A percentile compares a stretch with the other conserved stretches of the same genome.
phyloP scores from a whole-genome alignment of 2,329 filamentous ascomycete genomes.

The Cladosporium austrohemisphaericum region DNA sequence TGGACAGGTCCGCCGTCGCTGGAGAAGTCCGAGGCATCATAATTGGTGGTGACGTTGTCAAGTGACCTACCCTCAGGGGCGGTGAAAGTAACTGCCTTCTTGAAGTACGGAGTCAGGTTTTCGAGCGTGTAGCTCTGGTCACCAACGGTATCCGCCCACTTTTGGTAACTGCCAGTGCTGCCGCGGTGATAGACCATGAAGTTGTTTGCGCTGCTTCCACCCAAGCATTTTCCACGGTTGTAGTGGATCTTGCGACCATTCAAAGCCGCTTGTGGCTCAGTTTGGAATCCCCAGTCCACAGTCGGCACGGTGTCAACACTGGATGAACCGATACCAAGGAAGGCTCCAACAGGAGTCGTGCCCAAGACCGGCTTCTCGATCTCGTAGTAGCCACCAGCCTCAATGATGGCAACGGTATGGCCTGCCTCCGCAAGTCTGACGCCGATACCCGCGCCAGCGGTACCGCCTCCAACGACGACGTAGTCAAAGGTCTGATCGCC shows the following conservation, averaged over 20 bases:
- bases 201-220: conserved; percentile 28
- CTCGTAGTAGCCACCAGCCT: conserved; percentile 34
- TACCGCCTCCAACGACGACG: conserved; percentile 28
- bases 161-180: conserved; percentile 30
- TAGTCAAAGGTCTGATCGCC: conserved; percentile 22
- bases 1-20: conserved; percentile 28
- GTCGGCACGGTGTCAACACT: conserved; percentile 15
- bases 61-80: conserved; percentile 22
- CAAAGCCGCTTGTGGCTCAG: conserved; percentile 22
- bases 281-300: conserved; percentile 29
- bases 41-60: conserved; percentile 25
- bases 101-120: conserved; percentile 26
- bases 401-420: conserved; percentile 29
- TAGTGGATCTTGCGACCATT: conserved; percentile 23
- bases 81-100: conserved; percentile 21
- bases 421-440: conserved; percentile 23
- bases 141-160: conserved; percentile 37
- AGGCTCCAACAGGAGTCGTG: conserved; percentile 22
- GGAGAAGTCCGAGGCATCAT: conserved; percentile 25
- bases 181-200: conserved; percentile 30
- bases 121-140: conserved; percentile 32
- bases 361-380: conserved; percentile 7
- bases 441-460: conserved; percentile 26
- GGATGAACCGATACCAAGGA: conserved; percentile 18
- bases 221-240: conserved; percentile 29